Percentiles rank a stretch among this genome's conserved stretches.
phyloP scores from a whole-genome alignment of 352 stramenopile species.

The Thraustochytrium striatum region DNA sequence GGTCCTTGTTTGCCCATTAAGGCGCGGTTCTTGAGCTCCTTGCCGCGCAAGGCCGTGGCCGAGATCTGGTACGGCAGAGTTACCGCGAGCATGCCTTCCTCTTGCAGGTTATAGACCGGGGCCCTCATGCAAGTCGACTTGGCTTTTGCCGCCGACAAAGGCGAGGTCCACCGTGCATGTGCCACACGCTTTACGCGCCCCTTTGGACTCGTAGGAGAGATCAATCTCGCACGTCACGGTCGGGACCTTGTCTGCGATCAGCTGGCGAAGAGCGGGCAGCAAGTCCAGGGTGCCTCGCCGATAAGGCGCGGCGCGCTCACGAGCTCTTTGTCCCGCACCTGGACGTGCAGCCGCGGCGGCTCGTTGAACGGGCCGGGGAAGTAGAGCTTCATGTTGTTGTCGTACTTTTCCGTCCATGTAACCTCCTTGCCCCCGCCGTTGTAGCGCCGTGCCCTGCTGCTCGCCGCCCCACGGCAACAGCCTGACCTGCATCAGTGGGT shows the following conservation, averaged over 20 bases:
- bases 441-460: not conserved
- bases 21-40: not conserved
- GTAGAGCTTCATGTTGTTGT: conserved; percentile 8
- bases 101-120: too few species aligned
- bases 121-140: too few species aligned
- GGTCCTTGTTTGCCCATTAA: conserved; percentile 19
- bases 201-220: not conserved
- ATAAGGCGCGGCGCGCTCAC: not conserved
- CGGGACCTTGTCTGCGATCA: not conserved
- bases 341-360: not conserved
- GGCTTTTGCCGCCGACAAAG: too few species aligned
- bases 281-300: not conserved
- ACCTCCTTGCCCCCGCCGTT: conserved; percentile 19
- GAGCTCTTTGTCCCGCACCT: not conserved
- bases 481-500: conserved; percentile 15
- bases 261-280: not conserved
- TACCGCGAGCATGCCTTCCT: not conserved
- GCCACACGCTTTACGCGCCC: too few species aligned
- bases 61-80: not conserved
- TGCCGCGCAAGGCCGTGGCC: not conserved
- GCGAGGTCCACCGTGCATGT: too few species aligned
- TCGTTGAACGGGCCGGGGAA: not conserved
- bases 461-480: conserved; percentile 17
- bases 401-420: not conserved
- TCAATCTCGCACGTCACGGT: not conserved